phyloP scores from a whole-genome alignment of 495 filamentous ascomycete species.

The Schizothecium vesticola region DNA sequence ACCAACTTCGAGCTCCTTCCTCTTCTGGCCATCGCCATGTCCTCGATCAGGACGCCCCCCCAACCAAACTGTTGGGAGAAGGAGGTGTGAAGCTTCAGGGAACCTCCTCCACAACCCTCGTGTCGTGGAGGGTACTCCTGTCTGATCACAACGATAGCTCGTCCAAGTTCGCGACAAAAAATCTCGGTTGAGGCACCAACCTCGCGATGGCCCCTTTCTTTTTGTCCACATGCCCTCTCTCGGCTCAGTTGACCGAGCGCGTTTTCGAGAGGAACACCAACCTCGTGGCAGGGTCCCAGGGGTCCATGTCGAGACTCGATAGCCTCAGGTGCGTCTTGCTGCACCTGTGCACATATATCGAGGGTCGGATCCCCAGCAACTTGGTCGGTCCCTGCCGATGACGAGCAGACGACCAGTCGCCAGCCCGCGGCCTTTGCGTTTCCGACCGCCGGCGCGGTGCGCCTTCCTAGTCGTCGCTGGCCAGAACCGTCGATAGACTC shows the following conservation, averaged over 20 bases:
- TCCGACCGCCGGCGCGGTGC: background rate
- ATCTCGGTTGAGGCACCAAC: background rate
- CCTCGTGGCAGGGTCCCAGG: background rate
- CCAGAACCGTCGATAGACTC: background rate
- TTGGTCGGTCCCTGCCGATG: background rate
- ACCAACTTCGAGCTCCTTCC: background rate
- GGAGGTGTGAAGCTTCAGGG: background rate
- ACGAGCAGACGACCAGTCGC: background rate
- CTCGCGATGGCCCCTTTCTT: background rate
- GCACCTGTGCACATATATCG: background rate
- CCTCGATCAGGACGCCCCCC: background rate
- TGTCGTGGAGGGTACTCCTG: background rate
- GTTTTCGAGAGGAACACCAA: background rate
- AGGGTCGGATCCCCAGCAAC: background rate
- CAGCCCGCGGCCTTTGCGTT: background rate
- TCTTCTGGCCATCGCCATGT: background rate
- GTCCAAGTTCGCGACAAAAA: background rate
- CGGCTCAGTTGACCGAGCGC: background rate
- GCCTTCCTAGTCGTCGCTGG: background rate
- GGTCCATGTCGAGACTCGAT: background rate
- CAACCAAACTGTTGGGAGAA: background rate
- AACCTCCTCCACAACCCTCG: background rate
- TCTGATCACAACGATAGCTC: background rate
- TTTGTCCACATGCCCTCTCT: background rate
- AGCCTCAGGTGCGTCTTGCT: background rate